Evolutionary conservation across 441 rosid genomes (phyloP), one percentile per base, ranked within the genome.

Genomic region (Syzygium syzygioides): DNA sequence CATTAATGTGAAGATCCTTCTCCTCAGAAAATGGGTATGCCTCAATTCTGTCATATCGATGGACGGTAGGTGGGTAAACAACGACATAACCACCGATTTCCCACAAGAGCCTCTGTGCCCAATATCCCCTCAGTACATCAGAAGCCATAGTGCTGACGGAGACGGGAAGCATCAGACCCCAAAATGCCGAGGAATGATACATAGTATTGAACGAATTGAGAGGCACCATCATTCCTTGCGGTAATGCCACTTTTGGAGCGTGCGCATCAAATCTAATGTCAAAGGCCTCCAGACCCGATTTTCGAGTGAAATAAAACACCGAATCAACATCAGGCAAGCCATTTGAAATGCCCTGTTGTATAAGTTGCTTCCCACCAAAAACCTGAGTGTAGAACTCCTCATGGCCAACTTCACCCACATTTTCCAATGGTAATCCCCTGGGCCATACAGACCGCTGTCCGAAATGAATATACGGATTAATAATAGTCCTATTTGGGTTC

Each of bases 381-480:
- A 97, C 91, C 96, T 97, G 96, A 4, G 97, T 95, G 89, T 96
- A 96, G 86, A 91, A 97, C 91, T 94, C 97, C 86, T 97, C 98
- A 60, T 96, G 98, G 17, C 92, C 95, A 84, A 97, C 92, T 89
- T 95, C 97, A 57, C 98, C 98, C 14, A 97, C 98, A 90, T 95
- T 94, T 90, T 97, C 98, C 90, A 96, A 92, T 28, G 99, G 99
- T 92, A 97, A 94, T 85, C 99, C 99, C 90, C 98, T 92, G 85
- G 99, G 99, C 99, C 98, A 97, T 91, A 97, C 96, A 0, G 98
- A 95, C 87, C 99, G 92, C 92, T 96, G 99, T 17, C 98, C 99
- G 7, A 97, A 97, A 92, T 96, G 98, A 86, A 95, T 91, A 52
- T 96, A 96, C 14, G 99, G 99, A 88, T 97, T 97, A 37, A 95